Base-by-base conservation (phyloP, 805 yeast species). In the Zygosaccharomyces pseudorouxii region DNA sequence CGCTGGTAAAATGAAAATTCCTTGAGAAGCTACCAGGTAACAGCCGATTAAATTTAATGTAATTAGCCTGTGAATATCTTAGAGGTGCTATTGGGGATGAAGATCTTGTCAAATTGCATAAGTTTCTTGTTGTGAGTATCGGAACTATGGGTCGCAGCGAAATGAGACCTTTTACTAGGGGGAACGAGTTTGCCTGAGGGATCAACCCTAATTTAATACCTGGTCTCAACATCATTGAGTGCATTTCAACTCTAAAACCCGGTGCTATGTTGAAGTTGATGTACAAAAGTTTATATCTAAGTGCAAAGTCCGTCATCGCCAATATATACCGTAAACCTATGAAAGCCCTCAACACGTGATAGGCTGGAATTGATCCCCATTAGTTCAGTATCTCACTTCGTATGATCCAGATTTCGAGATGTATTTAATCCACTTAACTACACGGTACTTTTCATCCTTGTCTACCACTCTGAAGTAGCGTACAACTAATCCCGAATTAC, bases 341-440 rank as follows among this genome's bases (percentile, higher is more conserved):
- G 20, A 9, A 33, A 33, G 37, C 19, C 12, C 37, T 14, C 10
- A 4, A 19, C 44, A 41, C 44, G 44, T 41, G 44, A 47, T 31
- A 22, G 30, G 12, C 18, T 7, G 28, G 31, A 19, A 18, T 16
- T 9, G 9, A 12, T 65, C 14, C 19, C 37, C 14, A 19, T 23
- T 12, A 10, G 8, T 14, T 67, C 63, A 84, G 53, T 81, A 81
- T 47, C 97, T 73, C 8, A 88, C 75, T 53, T 90, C 97, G 57
- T 87, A 89, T 5, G 85, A 78, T 0, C 96, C 96, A 0, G 92
- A 81, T 51, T 76, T 78, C 0, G 92, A 76, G 12, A 78, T 63
- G 63, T 92, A 92, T 57, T 86, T 80, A 29, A 90, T 95, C 95
- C 95, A 89, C 63, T 90, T 92, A 19, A 86, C 80, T 0, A 95